Evolutionary conservation across 192 early-diverging fungal species (phyloP).

Genomic region (Entomortierella chlamydospora): DNA sequence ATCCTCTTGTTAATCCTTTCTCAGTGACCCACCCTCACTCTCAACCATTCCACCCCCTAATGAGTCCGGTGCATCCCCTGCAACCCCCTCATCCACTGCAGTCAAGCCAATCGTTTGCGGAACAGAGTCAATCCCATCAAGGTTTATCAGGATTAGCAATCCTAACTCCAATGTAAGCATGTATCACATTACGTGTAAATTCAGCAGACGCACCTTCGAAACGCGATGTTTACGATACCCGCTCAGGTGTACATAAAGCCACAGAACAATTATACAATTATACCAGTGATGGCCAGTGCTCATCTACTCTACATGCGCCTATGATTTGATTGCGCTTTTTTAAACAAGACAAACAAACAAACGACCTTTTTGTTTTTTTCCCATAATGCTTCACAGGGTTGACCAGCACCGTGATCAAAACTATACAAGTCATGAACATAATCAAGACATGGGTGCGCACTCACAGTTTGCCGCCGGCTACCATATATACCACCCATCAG

Average conservation of each 20-base stretch:
- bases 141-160: slow-evolving; percentile 25
- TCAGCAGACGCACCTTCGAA: neutral
- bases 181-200: neutral
- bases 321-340: neutral
- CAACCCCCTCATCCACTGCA: slow-evolving; percentile 26
- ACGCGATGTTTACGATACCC: no score
- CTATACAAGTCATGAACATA: neutral
- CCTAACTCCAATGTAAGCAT: slow-evolving; percentile 19
- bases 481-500: neutral
- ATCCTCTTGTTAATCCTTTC: neutral
- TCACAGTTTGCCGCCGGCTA: slow-evolving; percentile 12
- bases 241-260: no score
- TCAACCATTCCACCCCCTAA: slow-evolving; percentile 2
- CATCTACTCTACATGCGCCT: neutral
- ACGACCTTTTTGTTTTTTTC: neutral
- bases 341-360: neutral
- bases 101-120: slow-evolving; percentile 1
- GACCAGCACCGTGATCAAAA: neutral
- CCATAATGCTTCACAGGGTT: neutral
- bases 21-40: neutral
- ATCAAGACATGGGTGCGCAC: no score
- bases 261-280: no score
- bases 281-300: neutral
- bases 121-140: neutral
- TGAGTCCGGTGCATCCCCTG: slow-evolving; percentile 12